Evolutionary conservation across 148 eudicot genomes (phyloP).

Genomic region (Rhododendron kiyosumense): DNA sequence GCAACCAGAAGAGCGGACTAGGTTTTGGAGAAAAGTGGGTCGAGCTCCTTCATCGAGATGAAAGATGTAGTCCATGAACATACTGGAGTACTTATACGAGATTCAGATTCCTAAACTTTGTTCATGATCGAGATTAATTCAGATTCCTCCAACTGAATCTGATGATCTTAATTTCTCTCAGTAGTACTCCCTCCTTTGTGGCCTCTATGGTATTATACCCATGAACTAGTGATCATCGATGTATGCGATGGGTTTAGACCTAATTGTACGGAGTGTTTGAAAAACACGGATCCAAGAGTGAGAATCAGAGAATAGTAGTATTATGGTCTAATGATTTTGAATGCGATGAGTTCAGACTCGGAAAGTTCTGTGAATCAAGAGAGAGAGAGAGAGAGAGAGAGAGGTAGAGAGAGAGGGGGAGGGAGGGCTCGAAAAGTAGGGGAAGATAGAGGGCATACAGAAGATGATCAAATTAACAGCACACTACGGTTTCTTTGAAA

Average conservation of each 20-base stretch:
- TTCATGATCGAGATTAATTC: not conserved
- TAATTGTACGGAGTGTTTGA: not conserved
- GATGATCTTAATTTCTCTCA: not conserved
- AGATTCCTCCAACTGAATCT: too few relatives aligned
- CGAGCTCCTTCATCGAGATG: conserved; percentile 43
- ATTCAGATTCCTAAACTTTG: not conserved
- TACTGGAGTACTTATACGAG: too few relatives aligned
- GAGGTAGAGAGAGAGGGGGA: not conserved
- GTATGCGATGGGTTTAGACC: too few relatives aligned
- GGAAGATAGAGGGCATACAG: not conserved
- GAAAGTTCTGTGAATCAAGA: not conserved
- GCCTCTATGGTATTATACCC: not conserved
- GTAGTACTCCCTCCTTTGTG: not conserved
- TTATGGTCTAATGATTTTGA: not conserved
- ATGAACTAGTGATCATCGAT: not conserved
- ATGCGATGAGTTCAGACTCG: not conserved
- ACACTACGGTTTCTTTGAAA: not conserved
- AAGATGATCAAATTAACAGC: not conserved
- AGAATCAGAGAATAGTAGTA: too few relatives aligned
- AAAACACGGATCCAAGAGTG: not conserved
- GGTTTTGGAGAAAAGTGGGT: conserved; percentile 28
- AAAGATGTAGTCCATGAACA: conserved; percentile 53
- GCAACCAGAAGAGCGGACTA: conserved; percentile 44
- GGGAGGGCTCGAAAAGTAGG: not conserved
- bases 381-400: not conserved